Evolutionary conservation across 2,329 filamentous ascomycete species (phyloP).

Genomic region (Ramularia endophylla): DNA sequence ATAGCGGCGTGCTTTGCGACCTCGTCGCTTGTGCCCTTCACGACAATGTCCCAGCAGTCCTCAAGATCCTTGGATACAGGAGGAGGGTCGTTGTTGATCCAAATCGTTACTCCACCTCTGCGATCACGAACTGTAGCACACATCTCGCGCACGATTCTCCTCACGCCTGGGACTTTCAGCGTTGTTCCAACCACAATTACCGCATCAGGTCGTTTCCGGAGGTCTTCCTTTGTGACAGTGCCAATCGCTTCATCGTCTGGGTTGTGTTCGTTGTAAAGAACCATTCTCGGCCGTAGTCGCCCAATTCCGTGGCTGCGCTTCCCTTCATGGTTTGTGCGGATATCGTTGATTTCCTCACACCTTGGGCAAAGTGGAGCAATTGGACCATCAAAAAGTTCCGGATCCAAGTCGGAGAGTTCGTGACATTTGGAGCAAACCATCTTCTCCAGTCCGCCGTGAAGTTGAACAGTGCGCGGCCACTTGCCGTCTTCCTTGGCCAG

Average conservation of each 20-base stretch:
- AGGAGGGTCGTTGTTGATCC: conserved; percentile 87
- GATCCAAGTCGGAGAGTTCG: conserved; percentile 68
- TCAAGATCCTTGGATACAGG: conserved; percentile 80
- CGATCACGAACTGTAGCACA: conserved; percentile 79
- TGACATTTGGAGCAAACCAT: conserved; percentile 97
- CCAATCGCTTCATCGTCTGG: conserved; percentile 96
- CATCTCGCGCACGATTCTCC: conserved; percentile 83
- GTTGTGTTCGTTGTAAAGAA: conserved; percentile 95
- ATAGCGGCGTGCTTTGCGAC: conserved; percentile 68
- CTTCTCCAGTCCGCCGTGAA: conserved; percentile 88
- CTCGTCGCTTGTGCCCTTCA: conserved; percentile 80
- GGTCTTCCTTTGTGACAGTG: conserved; percentile 77
- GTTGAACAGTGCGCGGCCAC: conserved; percentile 88
- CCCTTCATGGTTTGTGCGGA: conserved; percentile 68
- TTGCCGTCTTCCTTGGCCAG: conserved; percentile 71
- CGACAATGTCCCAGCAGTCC: conserved; percentile 87
- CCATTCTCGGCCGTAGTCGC: conserved; percentile 82
- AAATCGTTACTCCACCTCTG: conserved; percentile 71
- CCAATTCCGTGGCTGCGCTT: conserved; percentile 94
- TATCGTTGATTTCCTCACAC: conserved; percentile 68
- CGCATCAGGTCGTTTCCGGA: conserved; percentile 80
- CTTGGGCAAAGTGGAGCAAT: conserved; percentile 71
- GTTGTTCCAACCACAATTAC: conserved; percentile 94
- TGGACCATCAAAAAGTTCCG: conserved; percentile 74
- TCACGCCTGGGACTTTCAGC: conserved; percentile 88